Evolutionary conservation across 1,284 basidiomycete genomes (phyloP), one percentile per base, ranked within the genome.

Genomic region (Chalciporus sp.): DNA sequence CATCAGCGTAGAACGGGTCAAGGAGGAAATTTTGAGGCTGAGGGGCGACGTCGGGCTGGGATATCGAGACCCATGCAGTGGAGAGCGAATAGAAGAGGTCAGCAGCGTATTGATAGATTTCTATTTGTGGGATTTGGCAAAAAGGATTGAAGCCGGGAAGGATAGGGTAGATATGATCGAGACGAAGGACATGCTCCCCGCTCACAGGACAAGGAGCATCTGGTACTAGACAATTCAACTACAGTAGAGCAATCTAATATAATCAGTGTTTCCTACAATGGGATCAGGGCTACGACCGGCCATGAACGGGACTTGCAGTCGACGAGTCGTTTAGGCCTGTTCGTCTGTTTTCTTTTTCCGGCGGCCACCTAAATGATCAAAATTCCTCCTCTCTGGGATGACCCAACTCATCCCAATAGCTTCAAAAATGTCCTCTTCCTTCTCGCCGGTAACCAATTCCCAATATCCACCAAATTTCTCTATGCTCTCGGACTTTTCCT

Each of bases 41-140:
- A 53, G 60, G 10, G 59, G 59, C 11, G 48, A 57, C 27, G 51
- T 54, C 14, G 43, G 37, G 16, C 37, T 19, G 17, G 37, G 37
- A 39, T 39, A 19, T 39, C 37, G 10, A 19, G 37, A 39, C 37
- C 37, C n/a, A 11, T n/a, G n/a, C 8, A 39, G 35, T 37, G 43
- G 41, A 67, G 42, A 26, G 6, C 12, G 26, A 27, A 31, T 42
- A 4, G 76, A 71, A n/a, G 68, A 73, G 17, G 74, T 88, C 45
- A 88, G 82, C 64, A 90, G 88, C 61, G 91, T 93, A 33, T 61
- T 93, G 62, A 88, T 94, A 51, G 91, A 94, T 64, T 93, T 94
- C 67, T 91, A 88, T 70, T 70, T 94, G 27, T 94, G 91, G 91
- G 91, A 94, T 69, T 66, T 91, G 51, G 91, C 89, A 33, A 92